These are phyloP conservation scores for Saposhnikovia divaricata DNA, from an alignment of 129 eudicot genomes.

Conservation along the genomic window DNA sequence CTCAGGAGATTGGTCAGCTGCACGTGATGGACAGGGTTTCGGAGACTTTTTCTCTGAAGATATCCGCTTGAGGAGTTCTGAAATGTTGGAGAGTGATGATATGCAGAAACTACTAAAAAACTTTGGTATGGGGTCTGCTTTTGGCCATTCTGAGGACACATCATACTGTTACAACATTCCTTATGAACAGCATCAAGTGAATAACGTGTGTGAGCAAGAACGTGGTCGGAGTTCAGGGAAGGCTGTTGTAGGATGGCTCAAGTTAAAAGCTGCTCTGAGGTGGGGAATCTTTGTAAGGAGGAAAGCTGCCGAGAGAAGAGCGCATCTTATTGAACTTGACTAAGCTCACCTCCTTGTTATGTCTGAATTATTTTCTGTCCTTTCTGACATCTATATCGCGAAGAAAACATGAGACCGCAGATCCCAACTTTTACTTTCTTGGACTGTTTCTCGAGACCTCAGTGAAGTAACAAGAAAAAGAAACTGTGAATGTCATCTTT, in stretches of 20 bases:
- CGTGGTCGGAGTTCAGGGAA: constrained; percentile 39
- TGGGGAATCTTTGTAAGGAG: constrained; percentile 53
- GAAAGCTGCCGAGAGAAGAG: constrained; percentile 63
- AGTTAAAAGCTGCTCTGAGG: constrained; percentile 52
- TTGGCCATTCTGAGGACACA: constrained; percentile 30
- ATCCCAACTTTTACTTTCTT: not conserved
- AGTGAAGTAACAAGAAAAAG: not conserved
- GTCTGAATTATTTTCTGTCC: not conserved
- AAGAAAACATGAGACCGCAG: not conserved
- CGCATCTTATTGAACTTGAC: constrained; percentile 47
- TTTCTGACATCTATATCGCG: not conserved
- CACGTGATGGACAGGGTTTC: constrained; percentile 26
- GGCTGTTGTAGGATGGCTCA: constrained; percentile 56
- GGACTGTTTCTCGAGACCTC: not conserved
- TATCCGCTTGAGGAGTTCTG: constrained; percentile 47
- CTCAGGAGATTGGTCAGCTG: constrained; percentile 39
- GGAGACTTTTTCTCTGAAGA: constrained; percentile 51
- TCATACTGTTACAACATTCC: constrained; percentile 29
- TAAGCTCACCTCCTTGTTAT: not conserved
- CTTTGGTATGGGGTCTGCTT: constrained; percentile 36
- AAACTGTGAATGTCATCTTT: not conserved
- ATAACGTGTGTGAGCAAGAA: constrained; percentile 25
- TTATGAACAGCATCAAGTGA: constrained; percentile 26
- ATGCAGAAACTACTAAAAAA: constrained; percentile 45
- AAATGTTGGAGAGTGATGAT: constrained; percentile 55